A percentile compares a stretch with the other conserved stretches of the same genome.
These are phyloP conservation scores for Hymenochaete sp. DNA, from an alignment of 1,284 basidiomycete genomes.

Conservation along the genomic window DNA sequence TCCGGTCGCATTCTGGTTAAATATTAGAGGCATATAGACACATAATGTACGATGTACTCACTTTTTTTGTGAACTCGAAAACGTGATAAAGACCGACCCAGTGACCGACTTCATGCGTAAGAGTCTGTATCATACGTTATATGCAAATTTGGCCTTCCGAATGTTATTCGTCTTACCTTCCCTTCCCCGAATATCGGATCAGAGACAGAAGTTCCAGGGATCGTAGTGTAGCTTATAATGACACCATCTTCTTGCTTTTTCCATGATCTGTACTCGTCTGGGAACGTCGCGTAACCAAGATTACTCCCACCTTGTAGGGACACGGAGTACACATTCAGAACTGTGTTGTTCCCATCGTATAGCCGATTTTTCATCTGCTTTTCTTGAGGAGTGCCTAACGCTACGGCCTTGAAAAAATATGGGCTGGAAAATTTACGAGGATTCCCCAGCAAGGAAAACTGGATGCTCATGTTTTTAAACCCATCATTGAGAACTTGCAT, in stretches of 20 bases:
- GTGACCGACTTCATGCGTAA: slow-evolving; percentile 34
- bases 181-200: slow-evolving; percentile 41
- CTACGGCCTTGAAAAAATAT: slow-evolving; percentile 32
- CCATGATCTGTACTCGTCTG: slow-evolving; percentile 26
- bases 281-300: slow-evolving; percentile 36
- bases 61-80: slow-evolving; percentile 26
- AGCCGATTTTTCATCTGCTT: slow-evolving; percentile 28
- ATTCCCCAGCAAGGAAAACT: slow-evolving; percentile 32
- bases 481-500: slow-evolving; percentile 40
- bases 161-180: slow-evolving; percentile 9
- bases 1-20: neutral
- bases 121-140: slow-evolving; percentile 22
- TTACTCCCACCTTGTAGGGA: slow-evolving; percentile 25
- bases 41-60: neutral
- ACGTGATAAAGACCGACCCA: slow-evolving; percentile 36
- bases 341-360: slow-evolving; percentile 24
- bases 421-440: slow-evolving; percentile 30
- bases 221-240: slow-evolving; percentile 30
- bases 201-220: slow-evolving; percentile 33
- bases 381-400: slow-evolving; percentile 26
- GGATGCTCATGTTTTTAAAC: slow-evolving; percentile 34
- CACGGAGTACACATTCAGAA: slow-evolving; percentile 33
- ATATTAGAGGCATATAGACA: neutral
- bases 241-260: slow-evolving; percentile 33
- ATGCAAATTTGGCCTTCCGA: slow-evolving; percentile 28